Conservation (phyloP, 1,139 yeast genomes). For the Candida anutae region DNA sequence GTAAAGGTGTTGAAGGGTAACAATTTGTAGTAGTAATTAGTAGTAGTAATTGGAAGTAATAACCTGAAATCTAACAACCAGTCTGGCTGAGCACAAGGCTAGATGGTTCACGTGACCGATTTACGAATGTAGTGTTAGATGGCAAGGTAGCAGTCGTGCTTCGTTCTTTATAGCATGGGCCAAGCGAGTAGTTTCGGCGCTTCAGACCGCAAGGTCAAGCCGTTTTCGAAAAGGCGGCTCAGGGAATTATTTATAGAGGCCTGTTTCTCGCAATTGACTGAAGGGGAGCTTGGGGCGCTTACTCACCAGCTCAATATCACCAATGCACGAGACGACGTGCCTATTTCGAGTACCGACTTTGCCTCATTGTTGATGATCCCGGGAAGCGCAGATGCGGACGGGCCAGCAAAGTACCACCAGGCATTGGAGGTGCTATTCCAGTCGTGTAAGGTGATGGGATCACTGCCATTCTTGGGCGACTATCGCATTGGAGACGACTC, state of each 20-base stretch:
- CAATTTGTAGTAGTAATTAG: too few relatives aligned
- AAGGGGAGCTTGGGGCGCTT: constrained; percentile 19
- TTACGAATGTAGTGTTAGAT: too few relatives aligned
- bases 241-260: constrained; percentile 14
- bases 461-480: constrained; percentile 23
- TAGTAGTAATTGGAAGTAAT: too few relatives aligned
- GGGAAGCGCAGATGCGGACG: background rate
- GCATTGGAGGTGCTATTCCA: constrained; percentile 12
- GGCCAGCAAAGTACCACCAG: constrained; percentile 8
- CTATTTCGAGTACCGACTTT: constrained; percentile 15
- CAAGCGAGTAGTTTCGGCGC: constrained; percentile 14
- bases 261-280: constrained; percentile 13
- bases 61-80: too few relatives aligned
- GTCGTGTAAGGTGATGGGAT: constrained; percentile 20
- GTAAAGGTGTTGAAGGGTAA: too few relatives aligned
- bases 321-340: constrained; percentile 11
- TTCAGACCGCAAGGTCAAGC: constrained; percentile 5
- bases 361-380: constrained; percentile 15
- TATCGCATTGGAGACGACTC: constrained; percentile 3
- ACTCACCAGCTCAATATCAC: constrained; percentile 15
- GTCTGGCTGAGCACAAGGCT: too few relatives aligned
- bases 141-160: too few relatives aligned
- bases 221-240: constrained; percentile 14
- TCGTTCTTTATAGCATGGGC: too few relatives aligned
- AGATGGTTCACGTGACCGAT: too few relatives aligned